Evolutionary conservation across 164 flowering plant genomes (phyloP).

Genomic region (Kingdonia uniflora): DNA sequence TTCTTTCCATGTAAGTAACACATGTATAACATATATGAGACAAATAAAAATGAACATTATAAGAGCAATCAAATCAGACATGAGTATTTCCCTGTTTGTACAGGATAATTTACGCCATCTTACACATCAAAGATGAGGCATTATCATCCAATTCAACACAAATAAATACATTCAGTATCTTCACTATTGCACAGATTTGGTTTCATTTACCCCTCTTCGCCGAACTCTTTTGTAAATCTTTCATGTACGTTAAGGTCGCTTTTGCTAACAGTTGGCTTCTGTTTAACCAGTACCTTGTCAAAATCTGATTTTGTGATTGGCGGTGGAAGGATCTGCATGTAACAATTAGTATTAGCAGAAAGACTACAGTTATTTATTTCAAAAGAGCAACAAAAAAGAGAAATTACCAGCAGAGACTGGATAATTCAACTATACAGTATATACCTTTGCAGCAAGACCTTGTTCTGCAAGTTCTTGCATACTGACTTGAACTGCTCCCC

Average conservation of each 20-base stretch:
- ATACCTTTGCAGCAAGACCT: conserved; percentile 86
- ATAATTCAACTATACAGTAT: not conserved
- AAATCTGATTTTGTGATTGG: conserved; percentile 76
- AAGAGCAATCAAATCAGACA: too few species aligned
- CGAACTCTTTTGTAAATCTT: conserved; percentile 91
- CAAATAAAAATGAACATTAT: too few species aligned
- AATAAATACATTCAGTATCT: too few species aligned
- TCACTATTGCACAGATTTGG: too few species aligned
- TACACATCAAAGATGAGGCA: too few species aligned
- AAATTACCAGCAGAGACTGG: not conserved
- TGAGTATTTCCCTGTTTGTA: too few species aligned
- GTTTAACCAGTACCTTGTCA: conserved; percentile 91
- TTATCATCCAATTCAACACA: too few species aligned
- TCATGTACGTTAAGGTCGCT: conserved; percentile 89
- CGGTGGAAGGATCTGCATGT: conserved; percentile 80
- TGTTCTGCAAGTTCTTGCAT: conserved; percentile 87
- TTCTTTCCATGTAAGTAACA: too few species aligned
- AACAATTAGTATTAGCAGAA: not conserved
- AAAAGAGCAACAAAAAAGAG: not conserved
- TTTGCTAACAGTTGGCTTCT: conserved; percentile 96
- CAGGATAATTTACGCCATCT: too few species aligned
- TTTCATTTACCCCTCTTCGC: conserved; percentile 81
- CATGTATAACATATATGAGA: too few species aligned
- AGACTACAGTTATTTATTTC: not conserved
- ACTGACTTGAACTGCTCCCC: conserved; percentile 71